Conservation (phyloP, 164 flowering plant species). For the Houttuynia cordata region DNA sequence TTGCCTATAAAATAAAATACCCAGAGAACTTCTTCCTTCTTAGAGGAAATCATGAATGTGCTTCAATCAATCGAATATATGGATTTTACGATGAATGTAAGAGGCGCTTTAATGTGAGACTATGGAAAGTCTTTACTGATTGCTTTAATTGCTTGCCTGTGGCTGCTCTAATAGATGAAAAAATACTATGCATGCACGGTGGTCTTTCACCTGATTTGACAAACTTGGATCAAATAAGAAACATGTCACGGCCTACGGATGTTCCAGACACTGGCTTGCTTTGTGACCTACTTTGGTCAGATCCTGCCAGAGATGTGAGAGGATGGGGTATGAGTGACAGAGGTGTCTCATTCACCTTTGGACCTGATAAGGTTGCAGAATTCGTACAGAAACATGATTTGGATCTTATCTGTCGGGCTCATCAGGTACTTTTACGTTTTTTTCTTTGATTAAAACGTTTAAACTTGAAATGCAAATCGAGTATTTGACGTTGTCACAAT, state of each 20-base stretch:
- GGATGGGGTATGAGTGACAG: constrained; percentile 89
- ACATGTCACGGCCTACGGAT: constrained; percentile 57
- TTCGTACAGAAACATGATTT: constrained; percentile 62
- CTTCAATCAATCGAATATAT: constrained; percentile 73
- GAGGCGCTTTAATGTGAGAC: constrained; percentile 64
- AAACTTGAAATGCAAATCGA: not conserved
- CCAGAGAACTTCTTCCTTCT: constrained; percentile 73
- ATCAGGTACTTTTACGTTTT: constrained; percentile 33
- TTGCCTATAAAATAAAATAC: constrained; percentile 74
- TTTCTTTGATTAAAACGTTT: not conserved
- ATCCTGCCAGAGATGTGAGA: constrained; percentile 52
- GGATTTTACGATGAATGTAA: constrained; percentile 91
- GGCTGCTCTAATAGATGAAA: constrained; percentile 77
- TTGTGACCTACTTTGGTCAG: constrained; percentile 87
- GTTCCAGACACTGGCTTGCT: constrained; percentile 80
- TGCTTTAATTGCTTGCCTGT: constrained; percentile 85
- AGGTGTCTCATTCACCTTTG: constrained; percentile 83
- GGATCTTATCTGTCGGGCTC: constrained; percentile 85
- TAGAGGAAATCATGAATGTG: constrained; percentile 78
- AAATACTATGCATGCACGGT: constrained; percentile 89
- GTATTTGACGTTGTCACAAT: not conserved
- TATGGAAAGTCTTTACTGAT: constrained; percentile 70
- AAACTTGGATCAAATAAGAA: constrained; percentile 56
- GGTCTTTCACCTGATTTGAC: constrained; percentile 78
- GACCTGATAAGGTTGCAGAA: constrained; percentile 58